Base-by-base conservation (phyloP, 2,329 filamentous ascomycete genomes). In the Venturia effusa region DNA sequence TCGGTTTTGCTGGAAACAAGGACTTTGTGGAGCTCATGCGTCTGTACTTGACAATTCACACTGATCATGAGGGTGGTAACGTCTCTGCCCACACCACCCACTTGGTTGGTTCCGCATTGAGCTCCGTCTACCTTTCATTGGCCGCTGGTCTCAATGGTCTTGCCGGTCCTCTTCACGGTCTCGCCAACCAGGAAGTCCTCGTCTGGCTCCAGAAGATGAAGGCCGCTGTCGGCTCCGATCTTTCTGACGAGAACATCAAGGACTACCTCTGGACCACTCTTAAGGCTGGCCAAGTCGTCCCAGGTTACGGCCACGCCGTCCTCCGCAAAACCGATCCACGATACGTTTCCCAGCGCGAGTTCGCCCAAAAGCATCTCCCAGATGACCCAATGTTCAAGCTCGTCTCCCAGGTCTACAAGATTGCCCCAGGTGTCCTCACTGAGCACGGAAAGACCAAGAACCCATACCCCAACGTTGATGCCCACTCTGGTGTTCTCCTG, bases 381-480 rank as follows among this genome's bases (percentile, higher is more conserved):
- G 85, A 96, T 74, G 94, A 97, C 85, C 92, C 93, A 74, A 95
- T 99, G 92, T 99, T 97, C 90, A 92, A 99, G 87, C 90, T 99
- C 71, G 94, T 99, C 82, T 95, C 90, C 85, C 94, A 99, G 84
- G 94, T 99, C 72, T 99, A 97, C 90, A 99, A 99, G 90, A 97
- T 99, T 73, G 94, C 94, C 69, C 94, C 94, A 69, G 89, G 88
- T 74, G 94, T 99, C 73, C 84, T 99, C 77, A 99, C 94, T 70
- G 92, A 99, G 88, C 94, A 99, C 84, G 94, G 94, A 83, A 99
- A 99, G 90, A 97, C 93, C 84, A 97, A 97, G 90, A 97, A 97
- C 89, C 93, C 93, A 70, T 97, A 85, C 86, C 94, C 94, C 80
- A 97, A 97, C 83, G 92, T 97, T 74, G 93, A 97, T 75, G 92